Percentiles rank a stretch among this genome's conserved stretches.
Conservation (phyloP, 257 asterid species). For the Penstemon davidsonii region DNA sequence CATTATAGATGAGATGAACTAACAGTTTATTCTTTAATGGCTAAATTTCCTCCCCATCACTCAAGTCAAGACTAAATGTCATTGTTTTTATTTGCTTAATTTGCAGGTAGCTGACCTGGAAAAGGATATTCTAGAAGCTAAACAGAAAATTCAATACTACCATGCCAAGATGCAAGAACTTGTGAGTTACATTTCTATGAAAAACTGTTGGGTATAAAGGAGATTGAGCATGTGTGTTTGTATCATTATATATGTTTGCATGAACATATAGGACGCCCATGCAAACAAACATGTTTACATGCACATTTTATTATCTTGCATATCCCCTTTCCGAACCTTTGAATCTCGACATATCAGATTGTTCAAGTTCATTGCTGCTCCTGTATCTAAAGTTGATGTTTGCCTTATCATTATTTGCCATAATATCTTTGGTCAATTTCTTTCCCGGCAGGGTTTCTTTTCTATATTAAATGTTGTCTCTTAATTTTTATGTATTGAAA, state of each 20-base stretch:
- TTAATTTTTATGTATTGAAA: constrained; percentile 20
- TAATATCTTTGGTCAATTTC: constrained; percentile 13
- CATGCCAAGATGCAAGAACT: constrained; percentile 97
- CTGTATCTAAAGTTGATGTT: neutral
- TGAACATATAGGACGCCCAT: neutral
- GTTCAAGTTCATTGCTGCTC: constrained; percentile 3
- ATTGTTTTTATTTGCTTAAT: constrained; percentile 24
- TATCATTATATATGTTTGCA: constrained; percentile 13
- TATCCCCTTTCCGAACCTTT: constrained; percentile 2
- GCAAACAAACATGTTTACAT: constrained; percentile 4
- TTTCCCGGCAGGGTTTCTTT: neutral
- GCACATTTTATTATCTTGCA: constrained; percentile 7
- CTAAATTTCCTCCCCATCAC: constrained; percentile 1
- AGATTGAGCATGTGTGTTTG: neutral
- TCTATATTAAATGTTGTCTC: neutral
- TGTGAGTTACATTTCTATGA: constrained; percentile 51
- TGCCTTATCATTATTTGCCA: constrained; percentile 7
- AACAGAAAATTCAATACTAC: constrained; percentile 80
- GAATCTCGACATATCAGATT: constrained; percentile 4
- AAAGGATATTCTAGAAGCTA: constrained; percentile 88
- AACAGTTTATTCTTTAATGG: neutral
- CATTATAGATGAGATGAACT: constrained; percentile 5
- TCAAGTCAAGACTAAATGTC: neutral
- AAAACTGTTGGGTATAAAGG: constrained; percentile 6
- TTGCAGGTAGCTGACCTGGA: constrained; percentile 92